phyloP scores from a whole-genome alignment of 805 yeast genomes.

The Teunomyces panamensis region DNA sequence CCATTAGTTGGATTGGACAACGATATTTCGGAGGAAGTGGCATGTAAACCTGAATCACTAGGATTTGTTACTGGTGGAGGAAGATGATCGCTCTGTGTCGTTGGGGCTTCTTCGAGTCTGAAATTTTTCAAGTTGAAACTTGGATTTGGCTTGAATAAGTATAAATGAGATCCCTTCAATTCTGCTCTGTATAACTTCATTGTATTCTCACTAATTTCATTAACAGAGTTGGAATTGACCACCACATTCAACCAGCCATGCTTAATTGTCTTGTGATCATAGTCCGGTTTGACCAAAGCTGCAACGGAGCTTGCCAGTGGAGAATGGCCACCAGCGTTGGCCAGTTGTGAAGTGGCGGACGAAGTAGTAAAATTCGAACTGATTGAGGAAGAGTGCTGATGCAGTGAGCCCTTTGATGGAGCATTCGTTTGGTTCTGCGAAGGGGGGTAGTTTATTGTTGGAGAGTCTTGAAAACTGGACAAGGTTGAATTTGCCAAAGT shows the following conservation, averaged over 20 bases:
- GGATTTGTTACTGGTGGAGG: slow-evolving; percentile 1
- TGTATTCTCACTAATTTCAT: slow-evolving; percentile 32
- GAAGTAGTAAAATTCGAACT: slow-evolving; percentile 5
- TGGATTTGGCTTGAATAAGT: slow-evolving; percentile 56
- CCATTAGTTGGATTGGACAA: slow-evolving; percentile 6
- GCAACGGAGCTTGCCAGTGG: slow-evolving; percentile 12
- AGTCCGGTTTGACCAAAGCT: slow-evolving; percentile 25
- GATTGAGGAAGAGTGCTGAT: slow-evolving; percentile 5
- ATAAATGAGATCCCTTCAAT: slow-evolving; percentile 64
- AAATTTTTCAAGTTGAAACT: slow-evolving; percentile 42
- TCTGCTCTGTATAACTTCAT: slow-evolving; percentile 59
- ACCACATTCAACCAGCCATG: slow-evolving; percentile 39
- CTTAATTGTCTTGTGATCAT: slow-evolving; percentile 29
- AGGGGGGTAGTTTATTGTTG: slow-evolving; percentile 2
- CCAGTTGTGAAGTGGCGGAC: neutral
- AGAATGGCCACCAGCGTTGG: neutral
- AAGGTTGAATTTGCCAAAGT: slow-evolving; percentile 7
- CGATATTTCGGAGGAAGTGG: neutral
- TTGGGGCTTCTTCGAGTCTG: slow-evolving; percentile 11
- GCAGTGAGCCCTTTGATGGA: neutral
- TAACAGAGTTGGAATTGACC: slow-evolving; percentile 28
- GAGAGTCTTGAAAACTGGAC: slow-evolving; percentile 2
- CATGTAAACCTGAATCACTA: neutral
- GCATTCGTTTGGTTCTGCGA: neutral
- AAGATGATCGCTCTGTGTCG: neutral